Base-by-base conservation (phyloP, 495 filamentous ascomycete genomes). In the Parathielavia appendiculata region DNA sequence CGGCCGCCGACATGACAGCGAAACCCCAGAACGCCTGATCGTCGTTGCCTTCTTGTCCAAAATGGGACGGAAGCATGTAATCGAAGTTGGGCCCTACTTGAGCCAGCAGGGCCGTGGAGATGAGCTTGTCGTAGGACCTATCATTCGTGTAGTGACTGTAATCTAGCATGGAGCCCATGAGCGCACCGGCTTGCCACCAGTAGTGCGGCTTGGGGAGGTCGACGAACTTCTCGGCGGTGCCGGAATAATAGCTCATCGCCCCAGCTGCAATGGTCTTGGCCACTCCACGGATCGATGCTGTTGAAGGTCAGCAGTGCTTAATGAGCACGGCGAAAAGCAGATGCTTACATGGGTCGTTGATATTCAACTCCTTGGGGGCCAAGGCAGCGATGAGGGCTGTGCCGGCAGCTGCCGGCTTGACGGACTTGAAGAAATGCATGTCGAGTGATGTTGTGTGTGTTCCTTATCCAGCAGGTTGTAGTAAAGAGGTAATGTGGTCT, bases 101-200 rank as follows among this genome's bases (percentile, higher is more conserved):
- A 65, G 75, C 84, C 1, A 89, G 63, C 23, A 96, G 63, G 0
- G 79, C 91, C 56, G 87, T 81, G 19, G 70, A 80, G 17, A 87
- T 84, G 19, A 83, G 75, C 41, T 83, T 71, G 68, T 92, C 91
- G 74, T 89, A 95, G 43, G 72, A 79, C 7, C 73, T 73, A 66
- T 96, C 91, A 10, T 84, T 83, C 0, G 90, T 95, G 68, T 87
- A 89, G 67, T 83, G 88, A 69, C 86, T 92, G 69, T 97, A 96
- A 65, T 95, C 86, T 36, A 96, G 71, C 67, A 97, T 74, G 3
- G 83, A 71, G 44, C 83, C 84, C 76, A 87, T 89, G 67, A 86
- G 81, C 8, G 84, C 84, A 32, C 88, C 89, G 20, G 81, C 82
- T 71, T 90, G 81, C 87, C 87, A 91, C 88, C 88, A 92, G 75